phyloP scores from a whole-genome alignment of 2,329 filamentous ascomycete species.

The Colletotrichum sidae region DNA sequence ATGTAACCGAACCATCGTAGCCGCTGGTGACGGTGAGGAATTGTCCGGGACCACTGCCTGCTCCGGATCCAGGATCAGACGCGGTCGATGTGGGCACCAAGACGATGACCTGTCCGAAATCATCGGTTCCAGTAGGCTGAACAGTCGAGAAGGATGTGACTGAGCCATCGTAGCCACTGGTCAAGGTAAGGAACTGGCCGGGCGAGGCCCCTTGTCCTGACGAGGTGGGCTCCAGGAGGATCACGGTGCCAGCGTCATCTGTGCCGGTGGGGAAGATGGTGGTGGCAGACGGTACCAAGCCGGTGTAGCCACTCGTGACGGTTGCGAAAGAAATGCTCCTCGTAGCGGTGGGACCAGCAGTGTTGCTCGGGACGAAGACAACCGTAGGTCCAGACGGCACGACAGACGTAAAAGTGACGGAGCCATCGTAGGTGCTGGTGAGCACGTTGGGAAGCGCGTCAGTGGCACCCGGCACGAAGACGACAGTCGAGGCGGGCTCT shows the following conservation, averaged over 20 bases:
- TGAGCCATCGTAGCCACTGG: constrained; percentile 2
- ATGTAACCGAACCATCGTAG: neutral
- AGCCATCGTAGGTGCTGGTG: constrained; percentile 6
- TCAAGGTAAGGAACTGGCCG: constrained; percentile 10
- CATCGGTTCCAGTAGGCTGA: neutral
- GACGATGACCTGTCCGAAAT: neutral
- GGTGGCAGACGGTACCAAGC: constrained; percentile 11
- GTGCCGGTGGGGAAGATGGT: constrained; percentile 13
- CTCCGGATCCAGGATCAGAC: too few species aligned
- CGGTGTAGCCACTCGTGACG: constrained; percentile 17
- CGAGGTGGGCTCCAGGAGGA: constrained; percentile 14
- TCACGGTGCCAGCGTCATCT: constrained; percentile 3
- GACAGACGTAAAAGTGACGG: neutral
- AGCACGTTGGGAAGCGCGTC: neutral
- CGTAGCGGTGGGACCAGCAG: neutral
- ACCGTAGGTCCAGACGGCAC: constrained; percentile 2
- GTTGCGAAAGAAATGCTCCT: constrained; percentile 25
- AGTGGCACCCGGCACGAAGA: neutral
- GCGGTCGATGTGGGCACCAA: too few species aligned
- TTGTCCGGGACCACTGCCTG: neutral
- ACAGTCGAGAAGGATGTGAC: neutral
- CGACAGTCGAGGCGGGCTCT: constrained; percentile 5
- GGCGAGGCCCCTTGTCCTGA: neutral
- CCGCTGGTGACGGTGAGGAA: neutral
- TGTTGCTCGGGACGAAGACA: constrained; percentile 1